Base-by-base conservation (phyloP, 305 asterid genomes). In the Fraxinus ornus region DNA sequence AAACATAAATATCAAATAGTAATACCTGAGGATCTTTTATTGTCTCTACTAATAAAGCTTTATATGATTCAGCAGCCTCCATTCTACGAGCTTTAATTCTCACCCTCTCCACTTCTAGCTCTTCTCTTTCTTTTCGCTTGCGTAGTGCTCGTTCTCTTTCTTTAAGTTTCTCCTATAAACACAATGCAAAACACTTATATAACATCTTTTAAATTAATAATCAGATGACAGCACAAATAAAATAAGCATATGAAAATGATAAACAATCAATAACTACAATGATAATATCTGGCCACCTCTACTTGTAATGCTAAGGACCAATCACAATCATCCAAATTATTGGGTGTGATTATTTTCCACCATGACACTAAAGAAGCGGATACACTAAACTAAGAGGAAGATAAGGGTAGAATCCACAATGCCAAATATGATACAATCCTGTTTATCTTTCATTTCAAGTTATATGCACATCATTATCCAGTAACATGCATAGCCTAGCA, bases 91-190 rank as follows among this genome's bases (percentile, higher is more conserved):
- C 97, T 92, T 94, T 97, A 47, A 85, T 77, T 85, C 98, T 91
- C 89, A 97, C 98, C 88, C 99, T 90, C 89, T 97, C 99, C 76
- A 97, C 98, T 90, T 94, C 99, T 85, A 93, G 99, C 85, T 92
- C 99, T 84, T 94, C 99, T 87, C 99, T 92, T 88, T 94, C 99
- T 89, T 96, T 97, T 84, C 98, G 85, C 88, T 94, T 97, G 78
- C 97, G 94, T 71, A 94, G 75, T 75, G 91, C 91, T 83, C 98
- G 91, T 80, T 97, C 98, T 88, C 99, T 92, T 86, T 97, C 98
- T 90, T 90, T 97, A 86, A 97, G 78, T 85, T 94, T 97, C 78
- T 93, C 98, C 99, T 97, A 76, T n/a, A 86, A 81, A 75, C 64
- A 32, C 33, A 21, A 41, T 19, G 84, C 78, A 37, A 30, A 79